phyloP scores from a whole-genome alignment of 129 eudicot genomes.

The Flaveria trinervia region DNA sequence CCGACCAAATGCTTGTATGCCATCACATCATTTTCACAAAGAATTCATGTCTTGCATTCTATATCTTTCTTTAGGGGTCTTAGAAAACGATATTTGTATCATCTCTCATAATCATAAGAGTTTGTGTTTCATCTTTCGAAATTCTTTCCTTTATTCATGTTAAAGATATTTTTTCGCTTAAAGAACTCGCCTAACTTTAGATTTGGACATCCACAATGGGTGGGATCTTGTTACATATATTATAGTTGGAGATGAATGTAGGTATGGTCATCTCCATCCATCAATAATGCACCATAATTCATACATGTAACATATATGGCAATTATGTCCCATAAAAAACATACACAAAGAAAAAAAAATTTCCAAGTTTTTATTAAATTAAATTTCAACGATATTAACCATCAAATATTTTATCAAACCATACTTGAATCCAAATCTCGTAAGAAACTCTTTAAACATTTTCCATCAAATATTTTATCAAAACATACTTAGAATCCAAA shows the following conservation, averaged over 20 bases:
- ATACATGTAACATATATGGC: constrained; percentile 3
- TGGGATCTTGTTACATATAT: constrained; percentile 20
- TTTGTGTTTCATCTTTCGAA: background rate
- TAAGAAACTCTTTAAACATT: too few relatives aligned
- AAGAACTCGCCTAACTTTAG: constrained; percentile 22
- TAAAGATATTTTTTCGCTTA: background rate
- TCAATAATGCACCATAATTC: constrained; percentile 11
- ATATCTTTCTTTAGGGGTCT: background rate
- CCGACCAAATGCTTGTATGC: background rate
- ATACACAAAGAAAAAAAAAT: background rate
- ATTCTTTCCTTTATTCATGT: background rate
- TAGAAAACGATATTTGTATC: background rate
- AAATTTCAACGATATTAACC: too few relatives aligned
- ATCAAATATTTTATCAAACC: too few relatives aligned
- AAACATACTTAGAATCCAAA: too few relatives aligned
- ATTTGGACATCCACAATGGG: constrained; percentile 25
- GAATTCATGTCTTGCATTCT: background rate
- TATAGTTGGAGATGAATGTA: constrained; percentile 13
- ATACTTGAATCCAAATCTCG: too few relatives aligned
- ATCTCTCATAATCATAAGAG: background rate
- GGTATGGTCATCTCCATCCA: constrained; percentile 16
- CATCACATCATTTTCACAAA: background rate
- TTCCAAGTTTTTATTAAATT: background rate
- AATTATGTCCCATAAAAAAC: constrained; percentile 24
- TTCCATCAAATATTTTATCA: too few relatives aligned